Conservation (phyloP, 2,329 filamentous ascomycete species). For the Scedosporium minutisporum region DNA sequence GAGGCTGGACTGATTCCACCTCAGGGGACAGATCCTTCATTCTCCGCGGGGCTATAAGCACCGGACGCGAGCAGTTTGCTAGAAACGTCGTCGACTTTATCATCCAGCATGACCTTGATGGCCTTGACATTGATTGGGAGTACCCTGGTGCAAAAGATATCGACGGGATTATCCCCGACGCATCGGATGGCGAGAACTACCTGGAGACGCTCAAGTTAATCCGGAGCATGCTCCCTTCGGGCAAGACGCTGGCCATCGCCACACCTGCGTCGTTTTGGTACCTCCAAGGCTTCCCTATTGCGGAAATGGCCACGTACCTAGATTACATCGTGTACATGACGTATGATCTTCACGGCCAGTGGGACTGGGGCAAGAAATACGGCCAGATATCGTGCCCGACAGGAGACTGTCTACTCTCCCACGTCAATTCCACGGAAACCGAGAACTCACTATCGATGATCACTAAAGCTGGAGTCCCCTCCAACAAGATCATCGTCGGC, state of each 20-base stretch:
- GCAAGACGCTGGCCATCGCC: slow-evolving; percentile 12
- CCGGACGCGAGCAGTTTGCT: slow-evolving; percentile 27
- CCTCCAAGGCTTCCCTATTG: slow-evolving; percentile 14
- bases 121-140: slow-evolving; percentile 38
- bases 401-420: slow-evolving; percentile 24
- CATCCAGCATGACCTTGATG: slow-evolving; percentile 27
- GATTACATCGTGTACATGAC: slow-evolving; percentile 23
- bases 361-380: slow-evolving; percentile 20
- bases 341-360: slow-evolving; percentile 25
- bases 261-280: slow-evolving; percentile 15
- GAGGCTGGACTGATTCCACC: slow-evolving; percentile 23
- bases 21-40: slow-evolving; percentile 16
- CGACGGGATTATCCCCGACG: slow-evolving; percentile 11
- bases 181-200: slow-evolving; percentile 19
- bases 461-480: slow-evolving; percentile 16
- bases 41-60: slow-evolving; percentile 19
- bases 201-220: slow-evolving; percentile 11
- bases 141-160: slow-evolving; percentile 24
- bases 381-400: slow-evolving; percentile 19
- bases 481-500: slow-evolving; percentile 21
- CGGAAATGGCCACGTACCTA: slow-evolving; percentile 11
- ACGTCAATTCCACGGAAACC: slow-evolving; percentile 28
- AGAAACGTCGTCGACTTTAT: slow-evolving; percentile 29
- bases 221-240: slow-evolving; percentile 7
- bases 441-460: slow-evolving; percentile 18